Percentiles rank a stretch among this genome's conserved stretches.
Conservation (phyloP, 352 stramenopile genomes). For the Phytophthora pinifolia region DNA sequence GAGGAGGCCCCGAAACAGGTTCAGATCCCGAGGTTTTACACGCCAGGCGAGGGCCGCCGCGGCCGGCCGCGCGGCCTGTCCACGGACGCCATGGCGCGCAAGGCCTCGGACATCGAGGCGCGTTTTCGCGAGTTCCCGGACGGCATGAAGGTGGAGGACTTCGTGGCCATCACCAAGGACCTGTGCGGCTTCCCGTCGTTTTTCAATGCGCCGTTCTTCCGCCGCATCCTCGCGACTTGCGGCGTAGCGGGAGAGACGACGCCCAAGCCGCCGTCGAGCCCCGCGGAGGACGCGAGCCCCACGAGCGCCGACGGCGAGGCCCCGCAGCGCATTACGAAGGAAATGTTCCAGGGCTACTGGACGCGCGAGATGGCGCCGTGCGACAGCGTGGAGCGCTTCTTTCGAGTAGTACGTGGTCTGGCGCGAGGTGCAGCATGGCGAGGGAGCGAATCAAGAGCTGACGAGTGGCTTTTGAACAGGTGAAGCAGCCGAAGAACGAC, state of each 20-base stretch:
- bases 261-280: conserved; percentile 21
- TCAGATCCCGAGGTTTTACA: conserved; percentile 75
- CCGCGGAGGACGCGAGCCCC: conserved; percentile 20
- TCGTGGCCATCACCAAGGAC: conserved; percentile 97
- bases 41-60: conserved; percentile 58
- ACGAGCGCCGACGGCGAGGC: conserved; percentile 27
- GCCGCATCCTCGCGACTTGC: conserved; percentile 73
- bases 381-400: conserved; percentile 97
- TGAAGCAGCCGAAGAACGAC: conserved; percentile 93
- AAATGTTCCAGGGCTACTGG: conserved; percentile 95
- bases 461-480: conserved; percentile 30
- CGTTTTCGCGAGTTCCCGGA: conserved; percentile 79
- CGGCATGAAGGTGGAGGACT: conserved; percentile 85
- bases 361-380: conserved; percentile 93
- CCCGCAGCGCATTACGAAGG: conserved; percentile 68
- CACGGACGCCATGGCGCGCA: conserved; percentile 62
- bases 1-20: conserved; percentile 21
- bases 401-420: conserved; percentile 85
- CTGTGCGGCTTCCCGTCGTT: conserved; percentile 98
- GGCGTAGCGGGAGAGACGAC: conserved; percentile 23
- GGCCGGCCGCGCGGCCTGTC: conserved; percentile 62
- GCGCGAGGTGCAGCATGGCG: not conserved
- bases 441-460: conserved; percentile 1
- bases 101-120: conserved; percentile 71
- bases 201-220: conserved; percentile 97